A percentile compares a stretch with the other conserved stretches of the same genome.
Conservation (phyloP, 2,329 filamentous ascomycete species). For the Neofusicoccum umdonicola region DNA sequence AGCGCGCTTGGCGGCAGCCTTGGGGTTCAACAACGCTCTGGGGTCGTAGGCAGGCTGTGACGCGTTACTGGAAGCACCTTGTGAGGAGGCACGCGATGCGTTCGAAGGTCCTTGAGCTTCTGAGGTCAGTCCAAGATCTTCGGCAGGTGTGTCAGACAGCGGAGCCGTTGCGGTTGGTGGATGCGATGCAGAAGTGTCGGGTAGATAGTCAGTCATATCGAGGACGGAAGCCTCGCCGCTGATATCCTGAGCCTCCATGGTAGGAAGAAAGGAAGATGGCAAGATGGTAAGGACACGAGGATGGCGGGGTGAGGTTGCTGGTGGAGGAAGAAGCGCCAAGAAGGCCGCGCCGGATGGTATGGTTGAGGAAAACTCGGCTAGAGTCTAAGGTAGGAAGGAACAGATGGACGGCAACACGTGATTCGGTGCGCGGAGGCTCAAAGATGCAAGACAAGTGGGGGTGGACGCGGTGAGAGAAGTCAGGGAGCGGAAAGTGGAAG, state of each 20-base stretch:
- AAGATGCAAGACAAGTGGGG: not conserved
- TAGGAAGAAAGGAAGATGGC: not conserved
- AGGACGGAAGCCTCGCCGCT: not conserved
- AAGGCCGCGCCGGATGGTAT: not conserved
- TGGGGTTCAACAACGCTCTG: slow-evolving; percentile 35
- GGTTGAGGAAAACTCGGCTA: not conserved
- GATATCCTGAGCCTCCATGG: not conserved
- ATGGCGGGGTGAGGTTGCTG: not conserved
- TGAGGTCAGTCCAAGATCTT: not conserved
- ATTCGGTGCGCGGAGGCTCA: too few relatives aligned
- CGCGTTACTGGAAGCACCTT: slow-evolving; percentile 10
- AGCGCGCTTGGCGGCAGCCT: slow-evolving; percentile 31
- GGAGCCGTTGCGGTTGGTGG: not conserved
- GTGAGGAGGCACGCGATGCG: not conserved
- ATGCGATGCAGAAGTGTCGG: not conserved
- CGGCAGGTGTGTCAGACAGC: not conserved
- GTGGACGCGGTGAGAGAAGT: not conserved
- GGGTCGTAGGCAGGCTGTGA: slow-evolving; percentile 25
- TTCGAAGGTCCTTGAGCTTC: not conserved
- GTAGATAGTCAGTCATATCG: not conserved
- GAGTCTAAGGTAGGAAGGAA: not conserved
- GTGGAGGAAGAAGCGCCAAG: not conserved
- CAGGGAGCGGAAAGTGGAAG: not conserved
- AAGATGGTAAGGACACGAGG: not conserved
- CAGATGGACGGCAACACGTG: not conserved